phyloP scores from a whole-genome alignment of 2,329 filamentous ascomycete species.

The Knufia petricola region DNA sequence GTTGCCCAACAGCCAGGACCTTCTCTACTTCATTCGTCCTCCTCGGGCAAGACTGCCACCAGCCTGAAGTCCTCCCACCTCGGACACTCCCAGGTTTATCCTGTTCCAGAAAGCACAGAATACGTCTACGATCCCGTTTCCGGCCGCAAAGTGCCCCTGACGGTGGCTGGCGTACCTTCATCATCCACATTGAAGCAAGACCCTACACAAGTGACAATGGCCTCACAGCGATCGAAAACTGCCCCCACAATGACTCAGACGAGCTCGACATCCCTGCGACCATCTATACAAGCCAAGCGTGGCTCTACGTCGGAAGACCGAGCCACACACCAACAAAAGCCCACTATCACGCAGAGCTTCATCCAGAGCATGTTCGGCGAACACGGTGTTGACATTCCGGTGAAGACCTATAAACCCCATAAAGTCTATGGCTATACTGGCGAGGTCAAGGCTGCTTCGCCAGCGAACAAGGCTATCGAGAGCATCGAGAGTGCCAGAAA shows the following conservation, averaged over 20 bases:
- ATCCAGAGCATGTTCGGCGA: conserved; percentile 17
- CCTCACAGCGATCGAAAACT: not conserved
- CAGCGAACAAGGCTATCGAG: not conserved
- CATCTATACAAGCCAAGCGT: not conserved
- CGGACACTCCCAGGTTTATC: not conserved
- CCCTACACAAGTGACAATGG: not conserved
- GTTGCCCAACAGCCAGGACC: not conserved
- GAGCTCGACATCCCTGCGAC: not conserved
- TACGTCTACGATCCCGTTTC: conserved; percentile 35
- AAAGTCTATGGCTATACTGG: conserved; percentile 18
- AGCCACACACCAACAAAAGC: not conserved
- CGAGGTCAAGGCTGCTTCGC: conserved; percentile 6
- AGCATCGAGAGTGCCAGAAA: conserved; percentile 14
- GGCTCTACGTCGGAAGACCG: conserved; percentile 13
- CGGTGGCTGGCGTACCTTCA: conserved; percentile 1
- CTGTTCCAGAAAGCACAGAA: conserved; percentile 6
- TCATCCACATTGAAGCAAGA: not conserved
- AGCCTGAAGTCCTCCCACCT: not conserved
- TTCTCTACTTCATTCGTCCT: not conserved
- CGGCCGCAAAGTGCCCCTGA: conserved; percentile 30
- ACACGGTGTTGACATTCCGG: conserved; percentile 21
- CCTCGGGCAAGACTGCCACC: conserved; percentile 5
- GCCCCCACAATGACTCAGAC: not conserved
- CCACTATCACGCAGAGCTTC: conserved; percentile 11
- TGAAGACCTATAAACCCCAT: conserved; percentile 19